Percentiles rank a stretch among this genome's conserved stretches.
Conservation (phyloP, 2,329 filamentous ascomycete species). For the Penicillium italicum region DNA sequence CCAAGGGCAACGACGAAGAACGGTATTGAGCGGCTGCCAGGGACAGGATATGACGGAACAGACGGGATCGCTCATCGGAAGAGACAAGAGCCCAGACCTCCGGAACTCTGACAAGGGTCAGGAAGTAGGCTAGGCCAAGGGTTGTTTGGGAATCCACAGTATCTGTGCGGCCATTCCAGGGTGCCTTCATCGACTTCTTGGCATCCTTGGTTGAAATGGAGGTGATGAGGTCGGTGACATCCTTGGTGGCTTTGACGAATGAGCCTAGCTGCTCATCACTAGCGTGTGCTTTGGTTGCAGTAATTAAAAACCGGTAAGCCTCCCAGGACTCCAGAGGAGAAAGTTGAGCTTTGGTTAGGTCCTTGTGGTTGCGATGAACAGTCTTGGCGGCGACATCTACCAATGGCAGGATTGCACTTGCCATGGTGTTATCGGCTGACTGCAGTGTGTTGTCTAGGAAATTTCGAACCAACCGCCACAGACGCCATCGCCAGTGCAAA, state of each 20-base stretch:
- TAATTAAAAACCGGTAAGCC: constrained; percentile 35
- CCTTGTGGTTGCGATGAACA: constrained; percentile 30
- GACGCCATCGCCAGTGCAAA: constrained; percentile 40
- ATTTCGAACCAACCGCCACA: constrained; percentile 39
- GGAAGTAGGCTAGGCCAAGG: constrained; percentile 35
- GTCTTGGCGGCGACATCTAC: constrained; percentile 28
- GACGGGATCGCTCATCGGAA: constrained; percentile 28
- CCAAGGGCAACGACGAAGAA: constrained; percentile 23
- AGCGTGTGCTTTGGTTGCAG: constrained; percentile 22
- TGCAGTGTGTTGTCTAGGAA: constrained; percentile 31
- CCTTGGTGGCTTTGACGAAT: constrained; percentile 25
- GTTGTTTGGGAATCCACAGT: constrained; percentile 29
- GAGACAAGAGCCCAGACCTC: constrained; percentile 29
- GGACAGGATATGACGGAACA: constrained; percentile 35
- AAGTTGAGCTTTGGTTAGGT: constrained; percentile 22
- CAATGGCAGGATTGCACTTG: constrained; percentile 21
- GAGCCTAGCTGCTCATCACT: constrained; percentile 22
- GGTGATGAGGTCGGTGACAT: constrained; percentile 25
- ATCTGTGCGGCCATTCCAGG: constrained; percentile 40
- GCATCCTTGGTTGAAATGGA: constrained; percentile 25
- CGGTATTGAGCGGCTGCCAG: constrained; percentile 31
- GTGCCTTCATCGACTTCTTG: constrained; percentile 23
- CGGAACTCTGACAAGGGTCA: constrained; percentile 33
- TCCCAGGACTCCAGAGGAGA: constrained; percentile 38
- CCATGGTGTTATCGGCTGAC: constrained; percentile 19